Conservation (phyloP, 139 green algal species). For the Ettlia oleoabundans region DNA sequence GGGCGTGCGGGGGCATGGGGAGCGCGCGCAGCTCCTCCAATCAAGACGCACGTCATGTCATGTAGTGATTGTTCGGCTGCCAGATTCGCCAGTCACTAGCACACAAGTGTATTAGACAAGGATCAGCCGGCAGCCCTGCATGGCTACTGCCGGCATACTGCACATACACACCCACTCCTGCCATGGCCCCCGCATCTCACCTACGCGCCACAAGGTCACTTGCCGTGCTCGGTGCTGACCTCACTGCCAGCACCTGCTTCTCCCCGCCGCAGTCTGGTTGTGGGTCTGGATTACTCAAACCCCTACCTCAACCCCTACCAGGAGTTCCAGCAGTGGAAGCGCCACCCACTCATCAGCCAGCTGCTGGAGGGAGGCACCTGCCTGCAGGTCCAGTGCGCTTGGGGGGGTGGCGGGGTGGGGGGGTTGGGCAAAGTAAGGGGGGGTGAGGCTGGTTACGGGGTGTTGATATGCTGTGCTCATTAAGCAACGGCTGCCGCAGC, state of each 20-base stretch:
- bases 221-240: too few relatives aligned
- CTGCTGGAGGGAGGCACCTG: conserved; percentile 87
- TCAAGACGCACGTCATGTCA: too few relatives aligned
- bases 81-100: too few relatives aligned
- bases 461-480: too few relatives aligned
- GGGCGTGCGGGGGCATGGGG: too few relatives aligned
- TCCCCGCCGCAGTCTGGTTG: conserved; percentile 62
- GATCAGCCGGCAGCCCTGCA: background rate
- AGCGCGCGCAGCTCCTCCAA: too few relatives aligned
- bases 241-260: background rate
- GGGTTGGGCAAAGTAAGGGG: too few relatives aligned
- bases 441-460: too few relatives aligned
- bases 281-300: conserved; percentile 91
- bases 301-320: conserved; percentile 81
- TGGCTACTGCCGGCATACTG: background rate
- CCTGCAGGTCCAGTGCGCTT: conserved; percentile 49
- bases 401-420: background rate
- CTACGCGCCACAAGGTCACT: background rate
- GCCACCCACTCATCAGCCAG: conserved; percentile 75
- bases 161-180: too few relatives aligned
- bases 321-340: conserved; percentile 91
- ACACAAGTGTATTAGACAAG: too few relatives aligned
- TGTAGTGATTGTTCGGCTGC: too few relatives aligned
- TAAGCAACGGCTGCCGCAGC: too few relatives aligned
- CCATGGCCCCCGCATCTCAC: background rate